Base-by-base conservation (phyloP, 345 rosid genomes). In the Nephelium lappaceum region DNA sequence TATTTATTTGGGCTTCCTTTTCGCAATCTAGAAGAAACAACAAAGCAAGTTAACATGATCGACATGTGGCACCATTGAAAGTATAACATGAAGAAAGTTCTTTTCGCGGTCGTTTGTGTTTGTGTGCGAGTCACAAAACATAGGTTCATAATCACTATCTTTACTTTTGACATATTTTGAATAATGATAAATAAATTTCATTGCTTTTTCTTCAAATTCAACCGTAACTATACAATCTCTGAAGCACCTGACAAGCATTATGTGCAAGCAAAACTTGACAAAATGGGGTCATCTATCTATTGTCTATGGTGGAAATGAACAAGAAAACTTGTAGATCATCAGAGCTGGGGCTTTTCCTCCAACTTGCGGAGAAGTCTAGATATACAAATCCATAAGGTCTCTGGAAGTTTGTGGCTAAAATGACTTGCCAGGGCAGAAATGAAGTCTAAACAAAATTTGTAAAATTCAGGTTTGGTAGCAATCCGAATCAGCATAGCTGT, bases 401-500 rank as follows among this genome's bases (percentile, higher is more conserved):
- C 87, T 0, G 97, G 93, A 67, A 90, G 49, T 79, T 83, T 88
- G 85, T 77, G 86, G 65, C 87, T 78, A 73, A 83, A 83, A 79
- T 87, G 91, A 24, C 67, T 31, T 63, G 74, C 9, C 66, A 96
- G 65, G 19, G 94, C 93, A 25, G 92, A 93, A 69, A 88, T 63
- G 39, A 91, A 76, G 79, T 93, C 98, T 5, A 81, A 65, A 80
- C 75, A 76, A 77, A 88, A 93, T 75, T 77, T 78, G 79, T 87
- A 93, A 79, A 88, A 85, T 78, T 94, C 91, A 0, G 92, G 91
- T 84, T 81, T 94, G 82, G 80, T 47, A 15, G 85, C 84, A 84
- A 93, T 83, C 24, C 97, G 87, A 64, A 91, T 49, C 31, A 91
- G 74, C 98, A 96, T 93, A 45, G 89, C 87, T 19, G 86, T 86